A percentile compares a stretch with the other conserved stretches of the same genome.
Conservation (phyloP, 2,329 filamentous ascomycete genomes). For the Diaporthe amygdali region DNA sequence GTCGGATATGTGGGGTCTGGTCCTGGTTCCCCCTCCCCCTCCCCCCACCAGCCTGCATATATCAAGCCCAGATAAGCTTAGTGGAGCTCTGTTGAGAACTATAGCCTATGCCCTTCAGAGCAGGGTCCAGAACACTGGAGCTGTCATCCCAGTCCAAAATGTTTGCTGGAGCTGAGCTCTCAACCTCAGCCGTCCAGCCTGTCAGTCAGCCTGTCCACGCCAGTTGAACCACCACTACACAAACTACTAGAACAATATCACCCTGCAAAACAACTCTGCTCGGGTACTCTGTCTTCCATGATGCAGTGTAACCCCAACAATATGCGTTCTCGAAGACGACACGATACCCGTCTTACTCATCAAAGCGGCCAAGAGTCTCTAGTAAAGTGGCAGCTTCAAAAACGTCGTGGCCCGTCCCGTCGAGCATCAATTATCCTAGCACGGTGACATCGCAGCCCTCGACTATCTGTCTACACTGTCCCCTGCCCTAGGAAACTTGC, state of each 20-base stretch:
- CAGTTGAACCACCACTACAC: not conserved
- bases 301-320: not conserved
- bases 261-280: slow-evolving; percentile 14
- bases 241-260: not conserved
- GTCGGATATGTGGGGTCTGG: slow-evolving; percentile 3
- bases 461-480: not conserved
- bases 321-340: not conserved
- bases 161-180: not conserved
- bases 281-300: slow-evolving; percentile 9
- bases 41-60: not conserved
- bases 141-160: not conserved
- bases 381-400: not conserved
- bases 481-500: slow-evolving; percentile 4
- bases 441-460: not conserved
- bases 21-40: not conserved
- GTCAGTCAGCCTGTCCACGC: not conserved
- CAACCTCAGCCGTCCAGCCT: not conserved
- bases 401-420: slow-evolving; percentile 13
- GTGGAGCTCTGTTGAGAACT: not conserved
- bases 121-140: slow-evolving; percentile 4
- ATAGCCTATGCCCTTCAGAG: too few relatives aligned
- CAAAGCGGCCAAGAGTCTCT: not conserved
- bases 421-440: not conserved
- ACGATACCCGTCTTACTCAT: slow-evolving; percentile 9
- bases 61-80: slow-evolving; percentile 9